Evolutionary conservation across 495 filamentous ascomycete species (phyloP).

Genomic region (Daldinia vernicosa): DNA sequence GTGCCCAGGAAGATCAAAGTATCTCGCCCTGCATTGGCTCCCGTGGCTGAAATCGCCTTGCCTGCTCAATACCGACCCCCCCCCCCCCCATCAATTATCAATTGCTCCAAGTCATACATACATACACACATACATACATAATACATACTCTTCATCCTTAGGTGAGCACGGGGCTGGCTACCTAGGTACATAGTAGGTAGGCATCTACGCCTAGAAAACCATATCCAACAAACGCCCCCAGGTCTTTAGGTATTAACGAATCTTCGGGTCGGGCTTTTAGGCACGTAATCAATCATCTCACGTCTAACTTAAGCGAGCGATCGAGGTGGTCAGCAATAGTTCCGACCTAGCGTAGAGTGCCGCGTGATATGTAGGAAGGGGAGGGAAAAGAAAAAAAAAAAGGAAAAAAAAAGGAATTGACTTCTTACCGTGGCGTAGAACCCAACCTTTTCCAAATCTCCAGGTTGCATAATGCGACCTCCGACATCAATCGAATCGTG

Average conservation of each 20-base stretch:
- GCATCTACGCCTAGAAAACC: not conserved
- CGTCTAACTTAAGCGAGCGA: not conserved
- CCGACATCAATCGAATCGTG: constrained; percentile 10
- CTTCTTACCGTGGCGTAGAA: constrained; percentile 27
- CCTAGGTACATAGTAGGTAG: not conserved
- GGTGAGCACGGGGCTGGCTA: not conserved
- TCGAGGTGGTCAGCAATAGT: constrained; percentile 13
- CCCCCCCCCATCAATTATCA: constrained; percentile 24
- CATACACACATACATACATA: not conserved
- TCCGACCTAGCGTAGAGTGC: not conserved
- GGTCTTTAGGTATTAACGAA: constrained; percentile 4
- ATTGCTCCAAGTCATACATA: constrained; percentile 41
- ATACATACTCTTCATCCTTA: not conserved
- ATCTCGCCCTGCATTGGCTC: constrained; percentile 39
- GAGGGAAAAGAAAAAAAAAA: not conserved
- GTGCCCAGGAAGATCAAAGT: constrained; percentile 21
- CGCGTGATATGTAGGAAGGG: not conserved
- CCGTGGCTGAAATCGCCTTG: constrained; percentile 37
- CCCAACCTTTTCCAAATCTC: constrained; percentile 3
- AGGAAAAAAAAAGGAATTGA: constrained; percentile 17
- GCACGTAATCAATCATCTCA: constrained; percentile 38
- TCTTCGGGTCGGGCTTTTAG: constrained; percentile 36
- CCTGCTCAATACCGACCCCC: constrained; percentile 4
- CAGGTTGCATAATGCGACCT: constrained; percentile 7
- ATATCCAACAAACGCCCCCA: not conserved